Conservation (phyloP, 495 filamentous ascomycete species). For the Penicillium desertorum region DNA sequence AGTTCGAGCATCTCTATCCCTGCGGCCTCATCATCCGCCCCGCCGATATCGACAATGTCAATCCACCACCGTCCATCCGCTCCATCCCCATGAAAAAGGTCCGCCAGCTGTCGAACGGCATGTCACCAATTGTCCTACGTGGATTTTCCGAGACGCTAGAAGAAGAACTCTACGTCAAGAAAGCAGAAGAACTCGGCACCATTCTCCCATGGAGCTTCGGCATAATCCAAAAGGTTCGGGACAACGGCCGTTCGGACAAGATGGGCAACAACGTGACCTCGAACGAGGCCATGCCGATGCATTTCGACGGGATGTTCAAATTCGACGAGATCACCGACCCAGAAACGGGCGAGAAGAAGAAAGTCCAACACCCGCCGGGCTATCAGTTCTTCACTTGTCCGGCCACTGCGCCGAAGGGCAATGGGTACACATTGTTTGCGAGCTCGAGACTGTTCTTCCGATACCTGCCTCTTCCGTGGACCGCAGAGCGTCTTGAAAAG, state of each 20-base stretch:
- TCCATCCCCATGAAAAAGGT: conserved; percentile 49
- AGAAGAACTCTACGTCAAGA: conserved; percentile 45
- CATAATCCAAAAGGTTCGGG: conserved; percentile 50
- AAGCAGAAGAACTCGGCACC: conserved; percentile 45
- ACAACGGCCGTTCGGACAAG: conserved; percentile 34
- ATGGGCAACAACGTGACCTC: conserved; percentile 50
- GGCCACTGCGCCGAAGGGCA: conserved; percentile 45
- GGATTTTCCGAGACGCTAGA: conserved; percentile 50
- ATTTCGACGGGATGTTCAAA: conserved; percentile 57
- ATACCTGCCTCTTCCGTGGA: conserved; percentile 44
- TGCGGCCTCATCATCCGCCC: conserved; percentile 44
- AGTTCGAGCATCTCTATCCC: conserved; percentile 45
- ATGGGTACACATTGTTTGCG: conserved; percentile 53
- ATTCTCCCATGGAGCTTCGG: conserved; percentile 51
- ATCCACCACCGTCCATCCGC: conserved; percentile 32
- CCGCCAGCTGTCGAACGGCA: conserved; percentile 44
- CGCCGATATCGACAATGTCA: conserved; percentile 22
- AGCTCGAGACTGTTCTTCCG: conserved; percentile 50
- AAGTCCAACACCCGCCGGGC: conserved; percentile 32
- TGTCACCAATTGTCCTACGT: conserved; percentile 54
- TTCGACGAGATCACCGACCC: conserved; percentile 39
- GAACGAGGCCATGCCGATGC: conserved; percentile 56
- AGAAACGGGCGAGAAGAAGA: conserved; percentile 25
- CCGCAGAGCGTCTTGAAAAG: conserved; percentile 36
- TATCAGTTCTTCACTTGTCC: conserved; percentile 56